Conservation (phyloP, 139 green algal genomes). For the Closterium sp. region DNA sequence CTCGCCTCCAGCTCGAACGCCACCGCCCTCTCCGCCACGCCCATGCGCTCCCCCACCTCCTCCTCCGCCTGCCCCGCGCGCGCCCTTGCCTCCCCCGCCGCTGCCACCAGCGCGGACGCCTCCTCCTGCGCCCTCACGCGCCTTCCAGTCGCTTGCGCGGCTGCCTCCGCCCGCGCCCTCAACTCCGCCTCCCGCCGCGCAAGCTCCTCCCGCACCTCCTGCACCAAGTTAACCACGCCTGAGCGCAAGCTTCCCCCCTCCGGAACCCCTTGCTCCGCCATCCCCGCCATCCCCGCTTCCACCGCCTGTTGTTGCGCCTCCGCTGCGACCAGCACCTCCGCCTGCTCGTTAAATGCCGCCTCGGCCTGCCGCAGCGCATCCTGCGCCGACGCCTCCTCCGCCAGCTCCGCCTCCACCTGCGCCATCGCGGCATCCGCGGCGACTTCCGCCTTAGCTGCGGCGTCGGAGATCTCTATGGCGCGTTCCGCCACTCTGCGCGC, state of each 20-base stretch:
- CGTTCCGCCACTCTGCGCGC: slow-evolving; percentile 37
- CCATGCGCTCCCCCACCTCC: slow-evolving; percentile 21
- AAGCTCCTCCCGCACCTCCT: neutral
- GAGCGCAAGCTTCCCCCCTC: neutral
- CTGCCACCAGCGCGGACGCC: slow-evolving; percentile 24
- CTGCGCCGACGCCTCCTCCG: neutral
- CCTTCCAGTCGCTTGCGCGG: neutral
- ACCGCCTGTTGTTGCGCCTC: slow-evolving; percentile 11
- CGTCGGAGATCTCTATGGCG: slow-evolving; percentile 31
- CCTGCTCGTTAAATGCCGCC: neutral
- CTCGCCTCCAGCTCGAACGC: slow-evolving; percentile 32
- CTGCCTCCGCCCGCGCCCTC: neutral
- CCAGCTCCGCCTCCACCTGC: slow-evolving; percentile 2
- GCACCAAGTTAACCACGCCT: neutral
- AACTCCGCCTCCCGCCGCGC: slow-evolving; percentile 15
- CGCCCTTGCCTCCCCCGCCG: slow-evolving; percentile 18
- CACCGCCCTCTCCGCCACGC: slow-evolving; percentile 28
- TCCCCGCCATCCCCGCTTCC: neutral
- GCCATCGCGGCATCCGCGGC: slow-evolving; percentile 1
- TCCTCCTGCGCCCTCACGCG: slow-evolving; percentile 6
- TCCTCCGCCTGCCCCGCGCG: slow-evolving; percentile 23
- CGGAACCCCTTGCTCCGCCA: neutral
- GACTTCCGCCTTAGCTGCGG: neutral
- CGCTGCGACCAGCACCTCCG: slow-evolving; percentile 17
- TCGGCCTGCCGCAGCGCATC: slow-evolving; percentile 10